Percentiles rank a stretch among this genome's conserved stretches.
Evolutionary conservation across 805 yeast species (phyloP).

Genomic region (Gaillardinia entomophila): DNA sequence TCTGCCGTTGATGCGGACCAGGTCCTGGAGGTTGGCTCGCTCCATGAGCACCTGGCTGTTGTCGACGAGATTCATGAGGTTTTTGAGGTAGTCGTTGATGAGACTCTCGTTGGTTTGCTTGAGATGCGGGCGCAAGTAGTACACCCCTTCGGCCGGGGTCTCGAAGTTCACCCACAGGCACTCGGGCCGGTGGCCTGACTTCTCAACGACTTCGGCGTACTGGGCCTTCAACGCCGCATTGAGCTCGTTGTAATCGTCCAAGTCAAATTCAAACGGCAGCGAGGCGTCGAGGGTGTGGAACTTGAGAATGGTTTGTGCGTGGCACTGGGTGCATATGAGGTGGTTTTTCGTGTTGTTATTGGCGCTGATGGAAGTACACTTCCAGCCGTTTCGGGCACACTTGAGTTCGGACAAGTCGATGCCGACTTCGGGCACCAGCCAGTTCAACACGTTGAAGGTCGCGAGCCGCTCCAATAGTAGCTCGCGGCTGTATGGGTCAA

Average conservation of each 20-base stretch:
- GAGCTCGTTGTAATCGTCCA: slow-evolving; percentile 18
- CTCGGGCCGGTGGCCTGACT: slow-evolving; percentile 19
- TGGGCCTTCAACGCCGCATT: slow-evolving; percentile 16
- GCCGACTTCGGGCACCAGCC: slow-evolving; percentile 32
- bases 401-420: slow-evolving; percentile 36
- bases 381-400: slow-evolving; percentile 53
- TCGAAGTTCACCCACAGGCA: slow-evolving; percentile 36
- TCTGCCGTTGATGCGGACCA: slow-evolving; percentile 1
- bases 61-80: slow-evolving; percentile 22
- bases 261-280: slow-evolving; percentile 6
- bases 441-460: slow-evolving; percentile 41
- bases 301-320: slow-evolving; percentile 19
- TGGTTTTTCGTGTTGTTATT: slow-evolving; percentile 21
- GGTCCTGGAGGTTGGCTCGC: slow-evolving; percentile 2
- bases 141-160: slow-evolving; percentile 26
- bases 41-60: slow-evolving; percentile 13
- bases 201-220: slow-evolving; percentile 20
- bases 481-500: slow-evolving; percentile 33
- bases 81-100: slow-evolving; percentile 20
- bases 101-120: slow-evolving; percentile 22
- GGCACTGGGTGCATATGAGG: slow-evolving; percentile 29
- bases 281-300: slow-evolving; percentile 11
- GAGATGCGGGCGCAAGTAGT: slow-evolving; percentile 30
- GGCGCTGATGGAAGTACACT: slow-evolving; percentile 28
- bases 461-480: slow-evolving; percentile 34